Conservation (phyloP, 768 basidiomycete species). For the Mycena sanguinolenta region DNA sequence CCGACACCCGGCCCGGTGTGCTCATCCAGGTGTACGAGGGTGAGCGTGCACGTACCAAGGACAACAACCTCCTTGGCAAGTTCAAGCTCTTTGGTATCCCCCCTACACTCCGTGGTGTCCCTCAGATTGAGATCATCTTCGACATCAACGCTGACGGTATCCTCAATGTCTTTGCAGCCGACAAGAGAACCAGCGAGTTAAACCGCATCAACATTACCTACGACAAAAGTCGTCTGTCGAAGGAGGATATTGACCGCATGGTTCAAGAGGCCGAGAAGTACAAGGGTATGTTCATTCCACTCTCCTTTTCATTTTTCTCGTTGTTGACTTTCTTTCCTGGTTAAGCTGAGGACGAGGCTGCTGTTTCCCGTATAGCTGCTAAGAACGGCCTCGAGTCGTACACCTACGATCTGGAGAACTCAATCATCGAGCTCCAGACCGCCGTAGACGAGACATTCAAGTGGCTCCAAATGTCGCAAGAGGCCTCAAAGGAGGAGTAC, state of each 20-base stretch:
- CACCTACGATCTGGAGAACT: slow-evolving; percentile 74
- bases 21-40: slow-evolving; percentile 87
- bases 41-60: slow-evolving; percentile 84
- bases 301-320: not conserved
- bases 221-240: slow-evolving; percentile 70
- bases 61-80: slow-evolving; percentile 87
- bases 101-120: slow-evolving; percentile 70
- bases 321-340: slow-evolving; percentile 37
- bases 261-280: slow-evolving; percentile 53
- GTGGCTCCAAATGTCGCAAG: slow-evolving; percentile 3
- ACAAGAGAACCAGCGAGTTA: slow-evolving; percentile 78
- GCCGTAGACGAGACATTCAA: slow-evolving; percentile 51
- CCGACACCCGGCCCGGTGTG: slow-evolving; percentile 84
- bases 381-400: slow-evolving; percentile 77
- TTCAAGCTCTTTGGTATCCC: slow-evolving; percentile 85
- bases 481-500: too few relatives aligned
- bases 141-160: slow-evolving; percentile 85
- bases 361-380: slow-evolving; percentile 61
- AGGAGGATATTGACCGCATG: slow-evolving; percentile 59
- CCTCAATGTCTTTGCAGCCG: slow-evolving; percentile 78
- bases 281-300: slow-evolving; percentile 43
- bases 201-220: slow-evolving; percentile 61
- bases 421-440: slow-evolving; percentile 65
- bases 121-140: slow-evolving; percentile 71
- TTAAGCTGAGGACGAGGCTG: slow-evolving; percentile 61